Base-by-base conservation (phyloP, 2,329 filamentous ascomycete species). In the Cyclaneusma minus region DNA sequence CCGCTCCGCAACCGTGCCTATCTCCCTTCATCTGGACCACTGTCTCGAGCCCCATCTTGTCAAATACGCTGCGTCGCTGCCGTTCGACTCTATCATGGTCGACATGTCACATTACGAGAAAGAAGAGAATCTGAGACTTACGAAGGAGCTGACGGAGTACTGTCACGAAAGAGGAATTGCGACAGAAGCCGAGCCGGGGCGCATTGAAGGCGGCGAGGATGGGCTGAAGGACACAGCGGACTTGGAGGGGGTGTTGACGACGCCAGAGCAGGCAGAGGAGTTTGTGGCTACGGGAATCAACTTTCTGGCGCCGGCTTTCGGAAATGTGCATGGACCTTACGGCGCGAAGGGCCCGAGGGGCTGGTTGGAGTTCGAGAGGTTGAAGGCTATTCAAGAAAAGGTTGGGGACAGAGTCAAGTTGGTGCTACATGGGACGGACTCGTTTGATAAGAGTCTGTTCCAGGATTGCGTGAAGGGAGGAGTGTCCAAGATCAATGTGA, bases 101-200 rank as follows among this genome's bases (percentile, higher is more conserved):
- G 77, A 82, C 49, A 82, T 82, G 74, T 68, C 61, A 31, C 75
- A 81, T 44, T 69, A 76, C 42, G 72, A 77, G 37, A 71, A 70
- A 38, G 70, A 63, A 28, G 73, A 80, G 51, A 82, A 82, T 42
- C 54, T 83, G 19, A 54, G 59, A 3, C 59, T 66, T 42, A 81
- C 74, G 12, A 56, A 56, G 26, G 68, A 77, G 36, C 51, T 80
- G 26, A 68, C 70, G 5, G 51, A 50, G 13, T 69, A 73, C 43
- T 77, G 74, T 43, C 64, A 77, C 43, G 67, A 54, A 36, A 58
- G 64, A 21, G 70, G 71, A 3, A 78, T 80, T 34, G 63, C 70
- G 4, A 74, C 72, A 2, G 75, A 82, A 45, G 75, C 74, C 1
- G 75, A 82, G 42, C 74, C 74, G 0, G 75, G 75, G 0, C 54